Percentiles rank a stretch among this genome's conserved stretches.
These are phyloP conservation scores for Apiotrichum montevideense DNA, from an alignment of 1,284 basidiomycete genomes.

Conservation along the genomic window DNA sequence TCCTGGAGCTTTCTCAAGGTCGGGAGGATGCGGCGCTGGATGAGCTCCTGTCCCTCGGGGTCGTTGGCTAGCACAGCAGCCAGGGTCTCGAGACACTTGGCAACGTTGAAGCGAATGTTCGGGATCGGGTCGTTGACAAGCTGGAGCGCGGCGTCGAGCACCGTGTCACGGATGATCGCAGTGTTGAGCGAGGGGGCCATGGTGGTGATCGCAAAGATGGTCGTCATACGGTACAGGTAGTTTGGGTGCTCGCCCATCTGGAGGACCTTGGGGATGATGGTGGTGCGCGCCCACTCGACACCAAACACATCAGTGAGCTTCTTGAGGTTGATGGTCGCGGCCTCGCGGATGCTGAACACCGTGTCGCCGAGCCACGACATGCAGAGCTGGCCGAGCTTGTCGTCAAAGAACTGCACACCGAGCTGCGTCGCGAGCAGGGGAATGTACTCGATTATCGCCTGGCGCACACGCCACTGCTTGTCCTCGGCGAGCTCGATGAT, in stretches of 20 bases:
- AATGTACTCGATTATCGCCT: conserved; percentile 99
- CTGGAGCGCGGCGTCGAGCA: conserved; percentile 77
- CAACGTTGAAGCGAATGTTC: conserved; percentile 98
- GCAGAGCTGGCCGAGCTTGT: conserved; percentile 91
- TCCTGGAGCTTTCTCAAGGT: conserved; percentile 79
- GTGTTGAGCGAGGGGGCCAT: conserved; percentile 88
- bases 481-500: conserved; percentile 98
- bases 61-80: conserved; percentile 62
- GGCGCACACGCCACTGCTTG: conserved; percentile 99
- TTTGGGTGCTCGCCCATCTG: conserved; percentile 97
- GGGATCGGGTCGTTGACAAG: conserved; percentile 90
- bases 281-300: conserved; percentile 90
- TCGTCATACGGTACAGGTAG: conserved; percentile 98
- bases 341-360: conserved; percentile 96
- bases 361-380: conserved; percentile 99
- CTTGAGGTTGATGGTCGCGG: conserved; percentile 93
- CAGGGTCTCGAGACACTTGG: conserved; percentile 85
- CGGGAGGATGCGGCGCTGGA: conserved; percentile 69
- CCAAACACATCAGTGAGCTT: conserved; percentile 98
- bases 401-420: conserved; percentile 95
- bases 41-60: conserved; percentile 68
- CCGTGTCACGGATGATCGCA: conserved; percentile 76
- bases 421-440: conserved; percentile 93
- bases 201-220: conserved; percentile 97
- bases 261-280: conserved; percentile 96